These are phyloP conservation scores for Colletotrichum tamarilloi DNA, from an alignment of 2,329 filamentous ascomycete species.

Conservation along the genomic window DNA sequence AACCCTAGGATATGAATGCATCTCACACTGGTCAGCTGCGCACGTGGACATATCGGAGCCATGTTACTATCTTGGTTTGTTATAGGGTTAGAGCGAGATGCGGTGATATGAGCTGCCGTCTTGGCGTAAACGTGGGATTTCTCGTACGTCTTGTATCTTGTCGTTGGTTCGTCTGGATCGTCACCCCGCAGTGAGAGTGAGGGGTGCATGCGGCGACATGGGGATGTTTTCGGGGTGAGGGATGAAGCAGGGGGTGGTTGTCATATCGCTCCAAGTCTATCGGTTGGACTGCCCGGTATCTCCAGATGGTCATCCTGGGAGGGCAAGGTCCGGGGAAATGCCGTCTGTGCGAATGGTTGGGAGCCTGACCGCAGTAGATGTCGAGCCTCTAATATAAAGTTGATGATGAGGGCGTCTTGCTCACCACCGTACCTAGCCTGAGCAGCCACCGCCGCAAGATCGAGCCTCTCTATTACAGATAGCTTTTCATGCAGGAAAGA, in stretches of 20 bases:
- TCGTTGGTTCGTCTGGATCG: neutral
- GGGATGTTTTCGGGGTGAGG: neutral
- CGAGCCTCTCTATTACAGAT: neutral
- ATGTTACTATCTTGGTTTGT: neutral
- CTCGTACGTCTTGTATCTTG: neutral
- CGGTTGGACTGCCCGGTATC: neutral
- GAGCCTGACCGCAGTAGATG: neutral
- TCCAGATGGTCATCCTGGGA: neutral
- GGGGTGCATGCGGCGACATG: neutral
- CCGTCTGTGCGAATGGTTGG: neutral
- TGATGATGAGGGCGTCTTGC: too few species aligned
- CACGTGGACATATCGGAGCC: neutral
- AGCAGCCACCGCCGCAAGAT: neutral
- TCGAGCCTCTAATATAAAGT: neutral
- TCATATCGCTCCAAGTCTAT: neutral
- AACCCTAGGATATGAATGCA: neutral
- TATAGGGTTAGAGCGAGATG: neutral
- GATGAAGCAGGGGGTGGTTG: neutral
- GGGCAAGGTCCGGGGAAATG: neutral
- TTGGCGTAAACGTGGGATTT: neutral
- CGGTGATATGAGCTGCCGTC: neutral
- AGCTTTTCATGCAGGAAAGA: neutral
- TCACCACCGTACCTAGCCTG: neutral
- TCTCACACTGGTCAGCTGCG: neutral
- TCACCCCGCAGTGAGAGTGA: neutral